Percentiles rank a stretch among this genome's conserved stretches.
Conservation (phyloP, 2,329 filamentous ascomycete genomes). For the Tolypocladium cylindrosporum region DNA sequence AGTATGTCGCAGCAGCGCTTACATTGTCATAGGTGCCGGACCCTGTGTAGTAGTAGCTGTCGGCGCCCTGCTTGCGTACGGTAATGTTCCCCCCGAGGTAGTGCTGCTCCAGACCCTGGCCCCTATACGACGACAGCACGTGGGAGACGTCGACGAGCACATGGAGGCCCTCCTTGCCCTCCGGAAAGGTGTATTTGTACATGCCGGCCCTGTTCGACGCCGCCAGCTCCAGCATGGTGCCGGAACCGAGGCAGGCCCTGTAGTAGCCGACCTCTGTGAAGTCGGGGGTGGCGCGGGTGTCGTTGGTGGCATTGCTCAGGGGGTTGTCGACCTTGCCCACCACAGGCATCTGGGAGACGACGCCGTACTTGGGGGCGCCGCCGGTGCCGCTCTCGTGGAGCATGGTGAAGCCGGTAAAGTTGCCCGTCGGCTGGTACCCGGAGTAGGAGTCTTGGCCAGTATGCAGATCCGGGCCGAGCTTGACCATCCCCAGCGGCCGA, state of each 20-base stretch:
- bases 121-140: constrained; percentile 51
- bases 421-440: constrained; percentile 38
- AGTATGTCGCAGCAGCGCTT: constrained; percentile 5
- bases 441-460: constrained; percentile 41
- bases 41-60: constrained; percentile 41
- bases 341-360: constrained; percentile 49
- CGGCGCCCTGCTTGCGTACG: constrained; percentile 31
- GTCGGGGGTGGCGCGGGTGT: constrained; percentile 41
- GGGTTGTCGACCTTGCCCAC: constrained; percentile 41
- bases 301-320: constrained; percentile 42
- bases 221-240: constrained; percentile 46
- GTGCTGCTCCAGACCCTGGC: constrained; percentile 49
- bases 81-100: constrained; percentile 51
- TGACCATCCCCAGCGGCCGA: constrained; percentile 36
- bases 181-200: constrained; percentile 51
- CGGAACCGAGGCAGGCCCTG: constrained; percentile 42
- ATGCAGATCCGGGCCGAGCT: constrained; percentile 39
- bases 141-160: constrained; percentile 57
- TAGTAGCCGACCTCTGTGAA: constrained; percentile 52
- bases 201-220: constrained; percentile 47
- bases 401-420: constrained; percentile 51
- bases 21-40: constrained; percentile 54
- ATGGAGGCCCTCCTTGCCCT: constrained; percentile 23
- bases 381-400: constrained; percentile 60
- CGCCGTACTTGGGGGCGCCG: constrained; percentile 60